Percentiles rank a stretch among this genome's conserved stretches.
Conservation (phyloP, 2,329 filamentous ascomycete genomes). For the Microsporum ferrugineum region DNA sequence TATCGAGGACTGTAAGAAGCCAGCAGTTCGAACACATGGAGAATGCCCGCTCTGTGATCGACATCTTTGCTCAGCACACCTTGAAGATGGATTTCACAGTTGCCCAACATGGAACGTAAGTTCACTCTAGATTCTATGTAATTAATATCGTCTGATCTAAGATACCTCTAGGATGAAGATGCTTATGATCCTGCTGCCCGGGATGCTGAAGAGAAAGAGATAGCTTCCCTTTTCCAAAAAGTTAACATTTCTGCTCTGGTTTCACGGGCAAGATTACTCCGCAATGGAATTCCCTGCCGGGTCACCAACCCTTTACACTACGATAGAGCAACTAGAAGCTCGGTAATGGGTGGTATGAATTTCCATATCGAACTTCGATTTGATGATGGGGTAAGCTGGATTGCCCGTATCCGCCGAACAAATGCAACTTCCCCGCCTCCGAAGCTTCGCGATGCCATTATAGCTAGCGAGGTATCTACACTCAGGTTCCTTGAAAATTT, state of each 20-base stretch:
- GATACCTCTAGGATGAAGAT: background rate
- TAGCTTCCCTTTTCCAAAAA: background rate
- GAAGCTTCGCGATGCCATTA: constrained; percentile 17
- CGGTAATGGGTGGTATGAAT: constrained; percentile 38
- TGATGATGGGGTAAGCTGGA: constrained; percentile 35
- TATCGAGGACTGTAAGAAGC: background rate
- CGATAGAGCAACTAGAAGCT: constrained; percentile 24
- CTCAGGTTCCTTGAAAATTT: constrained; percentile 30
- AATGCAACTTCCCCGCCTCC: constrained; percentile 23
- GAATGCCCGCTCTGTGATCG: background rate
- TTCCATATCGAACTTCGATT: constrained; percentile 36
- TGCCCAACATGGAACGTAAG: background rate
- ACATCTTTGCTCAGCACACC: background rate
- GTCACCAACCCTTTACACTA: constrained; percentile 22
- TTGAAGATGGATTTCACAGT: background rate
- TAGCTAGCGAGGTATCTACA: constrained; percentile 32
- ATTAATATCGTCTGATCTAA: background rate
- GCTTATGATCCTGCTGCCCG: background rate
- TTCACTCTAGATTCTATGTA: background rate
- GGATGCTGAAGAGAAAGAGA: background rate
- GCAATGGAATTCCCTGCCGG: constrained; percentile 27
- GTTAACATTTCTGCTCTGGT: constrained; percentile 23
- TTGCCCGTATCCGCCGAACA: constrained; percentile 33
- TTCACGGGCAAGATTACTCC: constrained; percentile 27
- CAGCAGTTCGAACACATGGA: background rate